A percentile compares a stretch with the other conserved stretches of the same genome.
These are phyloP conservation scores for Emmonsia crescens DNA, from an alignment of 2,329 filamentous ascomycete species.

Conservation along the genomic window DNA sequence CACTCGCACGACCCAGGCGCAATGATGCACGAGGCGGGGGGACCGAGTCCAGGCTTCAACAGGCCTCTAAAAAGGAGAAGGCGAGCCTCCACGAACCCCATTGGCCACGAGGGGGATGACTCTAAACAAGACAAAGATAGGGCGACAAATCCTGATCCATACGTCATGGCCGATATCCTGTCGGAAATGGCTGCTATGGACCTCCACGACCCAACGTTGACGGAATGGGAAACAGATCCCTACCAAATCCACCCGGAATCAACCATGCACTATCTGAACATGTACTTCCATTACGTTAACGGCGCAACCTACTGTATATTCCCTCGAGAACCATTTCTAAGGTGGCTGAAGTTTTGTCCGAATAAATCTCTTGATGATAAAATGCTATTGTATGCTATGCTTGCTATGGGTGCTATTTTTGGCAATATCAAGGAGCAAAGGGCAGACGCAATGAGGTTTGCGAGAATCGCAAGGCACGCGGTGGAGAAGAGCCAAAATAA, in stretches of 20 bases:
- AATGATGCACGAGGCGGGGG: not conserved
- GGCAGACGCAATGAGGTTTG: constrained; percentile 38
- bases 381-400: constrained; percentile 50
- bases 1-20: not conserved
- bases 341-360: constrained; percentile 42
- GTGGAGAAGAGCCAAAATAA: constrained; percentile 40
- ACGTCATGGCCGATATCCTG: constrained; percentile 23
- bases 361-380: constrained; percentile 44
- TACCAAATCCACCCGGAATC: constrained; percentile 40
- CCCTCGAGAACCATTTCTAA: constrained; percentile 42
- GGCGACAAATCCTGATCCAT: constrained; percentile 13
- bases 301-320: constrained; percentile 46
- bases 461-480: constrained; percentile 48
- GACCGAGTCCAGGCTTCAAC: not conserved
- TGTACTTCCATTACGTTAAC: constrained; percentile 49
- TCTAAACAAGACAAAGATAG: not conserved
- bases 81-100: not conserved
- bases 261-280: constrained; percentile 42
- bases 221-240: constrained; percentile 44
- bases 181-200: constrained; percentile 22
- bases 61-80: constrained; percentile 2
- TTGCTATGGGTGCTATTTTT: constrained; percentile 48
- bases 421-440: constrained; percentile 34
- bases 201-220: constrained; percentile 21
- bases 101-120: not conserved